These are phyloP conservation scores for Psidium guajava DNA, from an alignment of 345 rosid species.

Conservation along the genomic window DNA sequence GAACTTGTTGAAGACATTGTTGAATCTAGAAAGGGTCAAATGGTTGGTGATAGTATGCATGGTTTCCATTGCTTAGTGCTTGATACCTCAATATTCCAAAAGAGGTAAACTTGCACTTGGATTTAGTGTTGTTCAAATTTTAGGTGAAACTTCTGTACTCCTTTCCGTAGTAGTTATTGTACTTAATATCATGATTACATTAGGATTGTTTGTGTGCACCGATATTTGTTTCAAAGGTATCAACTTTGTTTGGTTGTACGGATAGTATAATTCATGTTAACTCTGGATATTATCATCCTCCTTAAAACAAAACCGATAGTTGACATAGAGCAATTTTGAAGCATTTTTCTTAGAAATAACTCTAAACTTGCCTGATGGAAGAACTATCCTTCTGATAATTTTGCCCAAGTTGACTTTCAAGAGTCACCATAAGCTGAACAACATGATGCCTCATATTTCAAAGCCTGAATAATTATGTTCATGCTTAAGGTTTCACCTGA, in stretches of 20 bases:
- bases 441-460: not conserved
- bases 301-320: not conserved
- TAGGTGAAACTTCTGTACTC: not conserved
- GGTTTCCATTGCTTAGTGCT: conserved; percentile 71
- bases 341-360: not conserved
- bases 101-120: conserved; percentile 24
- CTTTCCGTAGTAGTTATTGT: not conserved
- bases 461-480: not conserved
- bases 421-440: not conserved
- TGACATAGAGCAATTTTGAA: not conserved
- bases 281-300: not conserved
- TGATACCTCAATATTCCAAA: conserved; percentile 74
- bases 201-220: not conserved
- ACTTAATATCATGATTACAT: not conserved
- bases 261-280: not conserved
- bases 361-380: not conserved
- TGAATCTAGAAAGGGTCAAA: conserved; percentile 21
- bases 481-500: not conserved
- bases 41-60: conserved; percentile 21
- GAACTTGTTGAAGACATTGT: conserved; percentile 37
- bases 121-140: not conserved
- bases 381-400: too few species aligned
- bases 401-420: not conserved
- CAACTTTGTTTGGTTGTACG: not conserved
- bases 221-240: not conserved